Base-by-base conservation (phyloP, 805 yeast genomes). In the Jamesozyma lodderae region DNA sequence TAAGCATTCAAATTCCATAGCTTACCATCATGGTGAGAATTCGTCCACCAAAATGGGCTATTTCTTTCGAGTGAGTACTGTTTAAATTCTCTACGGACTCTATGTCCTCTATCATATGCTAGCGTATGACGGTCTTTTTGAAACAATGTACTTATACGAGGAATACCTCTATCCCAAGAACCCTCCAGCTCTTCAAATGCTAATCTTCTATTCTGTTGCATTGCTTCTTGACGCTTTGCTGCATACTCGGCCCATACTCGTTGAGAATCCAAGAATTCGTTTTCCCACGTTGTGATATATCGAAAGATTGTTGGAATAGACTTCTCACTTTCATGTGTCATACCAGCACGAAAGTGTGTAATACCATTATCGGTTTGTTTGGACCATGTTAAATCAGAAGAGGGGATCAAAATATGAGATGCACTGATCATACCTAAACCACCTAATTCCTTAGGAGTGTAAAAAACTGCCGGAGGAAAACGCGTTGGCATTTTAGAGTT, bases 231-330 rank as follows among this genome's bases (percentile, higher is more conserved):
- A 34, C 96, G 71, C 55, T 86, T 87, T 41, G 82, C 73, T 1
- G 96, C 92, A 63, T 88, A 92, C 47, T 92, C 99, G 0, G 95
- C 86, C 99, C 99, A 92, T 3, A 90, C 98, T 41, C 96, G 69
- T 58, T 86, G 94, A 1, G 97, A 88, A 49, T 92, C 98, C 33
- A 79, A 52, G 53, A 90, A 86, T 57, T 92, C 99, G 46, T 92
- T 81, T 55, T 92, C 98, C 99, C 99, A 92, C 0, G 95, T 76
- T 0, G 95, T 79, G 33, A 92, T 76, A 58, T 92, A 92, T 49
- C 97, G 68, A 69, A 87, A 92, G 15, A 92, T 73, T 1, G 96
- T 92, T 13, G 99, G 99, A 40, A 92, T 87, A 51, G 81, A 62
- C 51, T 84, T 79, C 20, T 74, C 79, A 48, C 83, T 92, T 31